phyloP scores from a whole-genome alignment of 139 green algal species.

The Chloropicon primus region DNA sequence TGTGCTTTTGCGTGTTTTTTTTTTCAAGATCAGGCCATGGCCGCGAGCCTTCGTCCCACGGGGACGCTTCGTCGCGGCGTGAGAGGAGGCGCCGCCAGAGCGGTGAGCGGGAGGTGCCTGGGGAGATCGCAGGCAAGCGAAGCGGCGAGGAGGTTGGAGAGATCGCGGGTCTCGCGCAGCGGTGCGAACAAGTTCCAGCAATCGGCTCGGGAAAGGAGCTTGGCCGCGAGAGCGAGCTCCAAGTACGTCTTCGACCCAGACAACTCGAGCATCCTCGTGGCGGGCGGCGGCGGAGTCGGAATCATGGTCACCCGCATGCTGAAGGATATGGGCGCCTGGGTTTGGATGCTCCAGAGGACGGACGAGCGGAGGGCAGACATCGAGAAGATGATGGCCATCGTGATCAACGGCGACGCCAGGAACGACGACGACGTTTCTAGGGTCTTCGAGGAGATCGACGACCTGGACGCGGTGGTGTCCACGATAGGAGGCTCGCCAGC shows the following conservation, averaged over 20 bases:
- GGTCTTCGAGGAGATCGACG: slow-evolving; percentile 33
- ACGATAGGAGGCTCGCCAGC: slow-evolving; percentile 68
- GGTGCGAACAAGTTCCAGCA: not conserved
- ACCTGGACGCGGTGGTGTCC: slow-evolving; percentile 79
- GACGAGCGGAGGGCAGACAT: slow-evolving; percentile 57
- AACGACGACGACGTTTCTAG: slow-evolving; percentile 51
- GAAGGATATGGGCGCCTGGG: slow-evolving; percentile 89
- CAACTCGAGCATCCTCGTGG: slow-evolving; percentile 81
- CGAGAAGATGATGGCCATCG: slow-evolving; percentile 84
- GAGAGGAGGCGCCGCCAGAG: no score
- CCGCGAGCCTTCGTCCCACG: no score
- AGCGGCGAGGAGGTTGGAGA: no score
- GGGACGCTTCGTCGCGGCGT: no score
- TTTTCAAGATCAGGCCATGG: no score
- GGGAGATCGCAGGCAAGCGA: no score
- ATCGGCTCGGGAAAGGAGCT: not conserved
- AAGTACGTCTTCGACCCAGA: slow-evolving; percentile 51
- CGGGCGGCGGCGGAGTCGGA: slow-evolving; percentile 71
- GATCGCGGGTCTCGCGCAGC: not conserved
- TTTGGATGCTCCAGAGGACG: slow-evolving; percentile 53
- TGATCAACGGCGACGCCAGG: slow-evolving; percentile 73
- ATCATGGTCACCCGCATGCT: slow-evolving; percentile 68
- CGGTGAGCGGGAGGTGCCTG: no score
- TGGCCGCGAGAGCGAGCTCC: not conserved
- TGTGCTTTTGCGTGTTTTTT: no score